Conservation (phyloP, 306 rosid genomes). For the Datisca glomerata region DNA sequence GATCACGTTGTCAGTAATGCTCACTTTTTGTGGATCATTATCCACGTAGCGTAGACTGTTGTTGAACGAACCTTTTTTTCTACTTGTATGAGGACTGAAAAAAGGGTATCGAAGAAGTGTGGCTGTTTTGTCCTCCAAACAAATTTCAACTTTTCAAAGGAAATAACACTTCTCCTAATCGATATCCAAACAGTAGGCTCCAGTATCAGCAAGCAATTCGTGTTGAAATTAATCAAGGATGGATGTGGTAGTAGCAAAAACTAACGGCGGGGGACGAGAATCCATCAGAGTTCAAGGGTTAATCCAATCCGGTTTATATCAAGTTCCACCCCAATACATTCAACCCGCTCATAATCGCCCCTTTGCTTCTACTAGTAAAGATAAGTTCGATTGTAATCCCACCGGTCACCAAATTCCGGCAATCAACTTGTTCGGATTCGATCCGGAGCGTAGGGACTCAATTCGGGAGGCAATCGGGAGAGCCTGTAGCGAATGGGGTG, state of each 20-base stretch:
- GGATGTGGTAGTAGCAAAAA: conserved; percentile 28
- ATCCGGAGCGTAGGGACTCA: conserved; percentile 21
- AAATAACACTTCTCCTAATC: too few species aligned
- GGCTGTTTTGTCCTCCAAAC: too few species aligned
- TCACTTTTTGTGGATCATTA: too few species aligned
- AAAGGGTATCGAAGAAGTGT: too few species aligned
- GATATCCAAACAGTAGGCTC: too few species aligned
- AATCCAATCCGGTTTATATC: conserved; percentile 34
- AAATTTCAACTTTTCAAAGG: too few species aligned
- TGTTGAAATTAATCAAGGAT: conserved; percentile 6
- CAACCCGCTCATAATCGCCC: conserved; percentile 35
- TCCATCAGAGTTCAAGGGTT: conserved; percentile 44
- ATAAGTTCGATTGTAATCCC: too few species aligned
- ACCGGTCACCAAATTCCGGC: conserved; percentile 22
- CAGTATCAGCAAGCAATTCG: too few species aligned
- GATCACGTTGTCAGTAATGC: too few species aligned
- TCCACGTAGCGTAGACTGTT: too few species aligned
- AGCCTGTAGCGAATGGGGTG: conserved; percentile 78
- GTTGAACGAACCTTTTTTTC: too few species aligned
- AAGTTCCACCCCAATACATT: conserved; percentile 56
- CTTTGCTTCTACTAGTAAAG: background rate
- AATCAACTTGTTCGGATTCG: conserved; percentile 33
- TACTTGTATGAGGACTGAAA: too few species aligned
- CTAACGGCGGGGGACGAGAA: conserved; percentile 2
- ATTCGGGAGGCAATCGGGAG: conserved; percentile 24